Evolutionary conservation across 106 monocot species (phyloP), one percentile per base, ranked within the genome.

Genomic region (Apostasia ramifera): DNA sequence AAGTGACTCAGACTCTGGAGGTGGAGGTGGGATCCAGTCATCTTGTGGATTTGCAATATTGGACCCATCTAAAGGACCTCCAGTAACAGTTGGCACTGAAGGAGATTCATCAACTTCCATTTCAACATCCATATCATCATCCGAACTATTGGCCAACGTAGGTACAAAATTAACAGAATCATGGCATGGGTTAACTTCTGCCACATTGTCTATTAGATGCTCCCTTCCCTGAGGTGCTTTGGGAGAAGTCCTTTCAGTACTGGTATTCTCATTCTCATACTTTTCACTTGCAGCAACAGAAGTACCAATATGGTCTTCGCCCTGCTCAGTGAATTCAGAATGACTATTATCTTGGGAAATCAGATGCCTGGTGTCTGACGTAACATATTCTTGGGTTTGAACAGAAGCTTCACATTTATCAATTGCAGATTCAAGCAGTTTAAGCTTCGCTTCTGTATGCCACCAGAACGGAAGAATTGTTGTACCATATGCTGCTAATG

Each of bases 61-160:
- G 4, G 64, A 72, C 49, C 88, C 86, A 55, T 82, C 81, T 63
- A 48, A 69, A 59, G 79, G 73, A 64, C 56, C 58, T 2, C 6
- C 53, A 68, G 58, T 44, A 60, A 40, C 14, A 57, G 61, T 68
- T 41, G 79, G 69, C 12, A 5, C 42, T 57, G 63, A 46, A 60
- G 74, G 61, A 47, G 14, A 59, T 48, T 85, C 97, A 74, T 92
- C 98, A 73, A 99, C 86, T 69, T 99, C 98, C 98, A 99, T 99
- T 63, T 99, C 98, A 65, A 99, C 85, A 86, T 99, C 98, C 85
- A 93, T 92, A 73, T 95, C 94, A 10, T 83, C 85, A 57, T 50
- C 55, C 12, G 49, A 69, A 73, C 65, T 67, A 15, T 7, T 9
- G 12, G 82, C 81, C 40, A 62, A 10, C 61, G 75, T 75, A n/a